phyloP scores from a whole-genome alignment of 352 stramenopile species.

The Pythium phragmitis region DNA sequence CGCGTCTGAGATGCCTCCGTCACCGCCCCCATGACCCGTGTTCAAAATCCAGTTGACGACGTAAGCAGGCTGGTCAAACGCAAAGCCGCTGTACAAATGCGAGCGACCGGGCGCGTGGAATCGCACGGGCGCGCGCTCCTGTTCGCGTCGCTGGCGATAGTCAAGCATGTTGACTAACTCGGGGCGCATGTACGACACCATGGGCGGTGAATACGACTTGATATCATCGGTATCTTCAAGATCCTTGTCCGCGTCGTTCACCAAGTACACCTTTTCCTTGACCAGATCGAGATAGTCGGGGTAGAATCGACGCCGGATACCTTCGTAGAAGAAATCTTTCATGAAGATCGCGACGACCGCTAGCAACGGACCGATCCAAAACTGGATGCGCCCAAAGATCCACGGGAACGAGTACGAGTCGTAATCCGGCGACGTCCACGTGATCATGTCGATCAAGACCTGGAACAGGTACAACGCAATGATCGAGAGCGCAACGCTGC shows the following conservation, averaged over 20 bases:
- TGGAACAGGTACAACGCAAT: constrained; percentile 62
- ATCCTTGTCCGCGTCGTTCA: constrained; percentile 7
- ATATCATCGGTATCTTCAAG: constrained; percentile 35
- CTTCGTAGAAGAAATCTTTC: constrained; percentile 78
- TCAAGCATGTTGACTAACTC: constrained; percentile 77
- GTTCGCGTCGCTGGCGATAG: constrained; percentile 68
- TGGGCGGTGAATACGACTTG: constrained; percentile 44
- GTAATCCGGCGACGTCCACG: constrained; percentile 50
- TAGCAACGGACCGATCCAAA: constrained; percentile 79
- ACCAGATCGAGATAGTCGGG: constrained; percentile 76
- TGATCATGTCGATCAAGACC: constrained; percentile 66
- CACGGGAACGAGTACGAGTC: constrained; percentile 80
- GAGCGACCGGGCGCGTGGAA: constrained; percentile 41
- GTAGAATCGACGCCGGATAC: constrained; percentile 56
- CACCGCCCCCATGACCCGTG: constrained; percentile 1
- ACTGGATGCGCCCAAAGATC: constrained; percentile 61
- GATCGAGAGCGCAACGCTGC: constrained; percentile 57
- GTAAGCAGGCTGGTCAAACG: constrained; percentile 76
- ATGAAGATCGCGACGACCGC: constrained; percentile 57
- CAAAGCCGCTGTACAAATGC: constrained; percentile 77
- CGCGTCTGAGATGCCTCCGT: constrained; percentile 23
- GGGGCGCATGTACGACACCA: constrained; percentile 57
- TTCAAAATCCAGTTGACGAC: constrained; percentile 78
- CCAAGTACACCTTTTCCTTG: constrained; percentile 39
- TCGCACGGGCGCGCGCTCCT: constrained; percentile 48